Evolutionary conservation across 305 asterid genomes (phyloP).

Genomic region (Vinca major): DNA sequence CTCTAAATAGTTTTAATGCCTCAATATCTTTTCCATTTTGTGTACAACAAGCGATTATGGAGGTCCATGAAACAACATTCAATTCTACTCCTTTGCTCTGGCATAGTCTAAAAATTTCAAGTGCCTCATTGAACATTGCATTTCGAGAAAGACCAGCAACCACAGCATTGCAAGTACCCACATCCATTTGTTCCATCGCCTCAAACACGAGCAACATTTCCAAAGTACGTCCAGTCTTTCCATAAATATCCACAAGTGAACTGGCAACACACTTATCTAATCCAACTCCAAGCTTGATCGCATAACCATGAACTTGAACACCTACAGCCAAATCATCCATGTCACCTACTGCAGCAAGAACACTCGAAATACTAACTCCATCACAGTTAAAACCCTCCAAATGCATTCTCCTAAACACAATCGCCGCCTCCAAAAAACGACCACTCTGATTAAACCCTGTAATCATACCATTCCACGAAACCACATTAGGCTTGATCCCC

Average conservation of each 20-base stretch:
- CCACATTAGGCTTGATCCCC: constrained; percentile 54
- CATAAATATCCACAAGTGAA: constrained; percentile 72
- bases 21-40: constrained; percentile 80
- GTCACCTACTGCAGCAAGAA: constrained; percentile 72
- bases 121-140: constrained; percentile 60
- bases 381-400: constrained; percentile 42
- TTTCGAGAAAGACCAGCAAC: constrained; percentile 68
- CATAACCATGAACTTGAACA: constrained; percentile 58
- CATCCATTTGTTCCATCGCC: constrained; percentile 42
- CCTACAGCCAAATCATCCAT: constrained; percentile 43
- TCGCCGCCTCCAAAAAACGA: constrained; percentile 48
- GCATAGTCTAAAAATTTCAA: constrained; percentile 38
- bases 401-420: constrained; percentile 60
- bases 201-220: constrained; percentile 57
- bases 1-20: constrained; percentile 73
- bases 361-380: constrained; percentile 69
- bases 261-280: constrained; percentile 57
- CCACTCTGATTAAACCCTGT: constrained; percentile 87
- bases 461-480: constrained; percentile 88
- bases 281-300: constrained; percentile 48
- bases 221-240: constrained; percentile 44
- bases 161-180: constrained; percentile 66
- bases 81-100: constrained; percentile 39
- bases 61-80: constrained; percentile 94
- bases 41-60: constrained; percentile 72